Conservation (phyloP, 2,329 filamentous ascomycete genomes). For the Aspergillus sp. region DNA sequence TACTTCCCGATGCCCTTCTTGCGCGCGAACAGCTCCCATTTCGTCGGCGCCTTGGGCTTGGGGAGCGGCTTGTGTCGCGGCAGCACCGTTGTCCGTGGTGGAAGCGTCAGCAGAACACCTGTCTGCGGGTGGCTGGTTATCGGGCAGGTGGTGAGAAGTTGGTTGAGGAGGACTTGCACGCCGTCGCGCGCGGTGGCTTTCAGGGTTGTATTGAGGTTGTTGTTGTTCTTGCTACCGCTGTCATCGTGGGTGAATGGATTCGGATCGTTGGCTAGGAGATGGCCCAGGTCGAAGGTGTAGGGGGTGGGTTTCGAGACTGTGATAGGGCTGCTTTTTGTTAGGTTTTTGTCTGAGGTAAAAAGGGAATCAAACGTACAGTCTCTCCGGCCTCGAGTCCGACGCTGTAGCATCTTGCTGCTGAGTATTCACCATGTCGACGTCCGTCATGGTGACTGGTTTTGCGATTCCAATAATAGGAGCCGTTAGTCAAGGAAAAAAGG, state of each 20-base stretch:
- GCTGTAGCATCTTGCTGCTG: slow-evolving; percentile 9
- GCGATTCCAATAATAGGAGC: background rate
- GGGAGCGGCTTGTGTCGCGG: slow-evolving; percentile 92
- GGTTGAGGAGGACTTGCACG: slow-evolving; percentile 86
- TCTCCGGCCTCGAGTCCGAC: slow-evolving; percentile 27
- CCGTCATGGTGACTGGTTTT: slow-evolving; percentile 17
- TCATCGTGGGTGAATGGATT: slow-evolving; percentile 63
- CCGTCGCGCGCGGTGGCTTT: slow-evolving; percentile 72
- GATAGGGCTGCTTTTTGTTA: slow-evolving; percentile 38
- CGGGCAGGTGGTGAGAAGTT: slow-evolving; percentile 81
- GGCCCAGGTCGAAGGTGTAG: slow-evolving; percentile 84
- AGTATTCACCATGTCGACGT: slow-evolving; percentile 18
- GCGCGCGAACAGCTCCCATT: slow-evolving; percentile 91
- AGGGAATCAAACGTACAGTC: slow-evolving; percentile 27
- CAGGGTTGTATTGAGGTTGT: slow-evolving; percentile 57
- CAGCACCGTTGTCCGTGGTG: slow-evolving; percentile 58
- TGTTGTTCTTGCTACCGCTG: slow-evolving; percentile 14
- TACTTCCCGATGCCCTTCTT: slow-evolving; percentile 89
- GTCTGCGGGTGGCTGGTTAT: slow-evolving; percentile 56
- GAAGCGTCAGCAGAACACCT: slow-evolving; percentile 72
- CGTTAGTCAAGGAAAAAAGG: too few species aligned
- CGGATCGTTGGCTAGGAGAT: slow-evolving; percentile 76
- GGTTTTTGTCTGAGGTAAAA: background rate
- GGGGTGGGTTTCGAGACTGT: slow-evolving; percentile 74
- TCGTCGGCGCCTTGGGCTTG: slow-evolving; percentile 70